phyloP scores from a whole-genome alignment of 768 basidiomycete species.

The Hygrophoropsis aurantiaca region DNA sequence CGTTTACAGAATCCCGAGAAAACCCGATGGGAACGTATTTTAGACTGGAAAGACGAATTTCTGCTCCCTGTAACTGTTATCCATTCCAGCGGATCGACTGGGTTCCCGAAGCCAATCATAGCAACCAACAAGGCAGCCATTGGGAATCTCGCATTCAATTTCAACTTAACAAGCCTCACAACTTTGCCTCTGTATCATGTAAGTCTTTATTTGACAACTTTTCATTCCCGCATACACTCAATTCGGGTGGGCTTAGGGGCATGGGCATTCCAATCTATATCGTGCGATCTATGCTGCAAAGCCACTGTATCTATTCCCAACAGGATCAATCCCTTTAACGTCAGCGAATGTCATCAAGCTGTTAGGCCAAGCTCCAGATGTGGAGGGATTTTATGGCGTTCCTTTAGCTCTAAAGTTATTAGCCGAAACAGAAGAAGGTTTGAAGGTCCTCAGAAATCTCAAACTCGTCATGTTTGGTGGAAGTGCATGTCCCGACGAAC shows the following conservation, averaged over 20 bases:
- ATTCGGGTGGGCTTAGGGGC: constrained; percentile 9
- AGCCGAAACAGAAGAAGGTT: constrained; percentile 47
- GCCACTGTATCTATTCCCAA: constrained; percentile 44
- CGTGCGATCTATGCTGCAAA: constrained; percentile 43
- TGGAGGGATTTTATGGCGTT: constrained; percentile 35
- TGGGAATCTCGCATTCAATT: constrained; percentile 34
- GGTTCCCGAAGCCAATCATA: constrained; percentile 46
- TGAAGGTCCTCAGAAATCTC: constrained; percentile 39
- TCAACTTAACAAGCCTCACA: constrained; percentile 17
- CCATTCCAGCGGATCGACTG: constrained; percentile 39
- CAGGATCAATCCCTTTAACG: constrained; percentile 44
- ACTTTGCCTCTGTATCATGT: constrained; percentile 35
- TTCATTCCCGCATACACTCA: not conserved
- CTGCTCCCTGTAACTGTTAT: constrained; percentile 20
- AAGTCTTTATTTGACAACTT: not conserved
- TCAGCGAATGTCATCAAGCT: constrained; percentile 41
- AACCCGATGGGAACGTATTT: constrained; percentile 15
- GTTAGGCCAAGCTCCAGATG: constrained; percentile 32
- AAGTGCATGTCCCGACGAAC: constrained; percentile 51
- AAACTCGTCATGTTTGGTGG: constrained; percentile 54
- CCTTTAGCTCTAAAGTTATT: constrained; percentile 44
- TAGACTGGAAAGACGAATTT: constrained; percentile 19
- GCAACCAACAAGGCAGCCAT: constrained; percentile 36
- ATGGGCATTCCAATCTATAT: constrained; percentile 28
- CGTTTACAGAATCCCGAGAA: constrained; percentile 19